Evolutionary conservation across 306 rosid species (phyloP).

Genomic region (cucumber (Cucumis sativus)): DNA sequence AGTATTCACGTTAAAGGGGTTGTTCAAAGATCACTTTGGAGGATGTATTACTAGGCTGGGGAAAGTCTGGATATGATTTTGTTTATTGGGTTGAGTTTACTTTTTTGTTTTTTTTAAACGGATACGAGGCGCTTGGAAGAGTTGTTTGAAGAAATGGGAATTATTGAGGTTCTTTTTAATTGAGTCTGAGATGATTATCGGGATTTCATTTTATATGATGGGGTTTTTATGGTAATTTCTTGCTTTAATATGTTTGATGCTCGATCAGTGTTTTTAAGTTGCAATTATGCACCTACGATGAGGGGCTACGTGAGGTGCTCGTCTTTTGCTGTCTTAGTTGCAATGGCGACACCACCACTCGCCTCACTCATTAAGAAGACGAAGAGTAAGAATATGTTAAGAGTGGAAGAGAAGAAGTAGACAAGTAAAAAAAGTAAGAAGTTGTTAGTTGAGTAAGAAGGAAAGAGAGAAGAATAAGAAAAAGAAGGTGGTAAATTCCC

Average conservation of each 20-base stretch:
- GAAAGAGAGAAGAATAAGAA: too few relatives aligned
- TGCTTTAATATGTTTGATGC: background rate
- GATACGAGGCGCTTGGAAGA: background rate
- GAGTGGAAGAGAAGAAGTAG: background rate
- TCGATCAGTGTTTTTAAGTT: background rate
- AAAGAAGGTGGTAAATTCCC: background rate
- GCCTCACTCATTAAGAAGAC: background rate
- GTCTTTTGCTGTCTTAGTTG: background rate
- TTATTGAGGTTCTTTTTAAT: background rate
- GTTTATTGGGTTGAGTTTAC: background rate
- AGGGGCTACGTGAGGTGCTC: background rate
- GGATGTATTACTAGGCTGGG: background rate
- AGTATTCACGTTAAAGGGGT: background rate
- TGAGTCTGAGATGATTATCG: background rate
- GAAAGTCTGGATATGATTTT: background rate
- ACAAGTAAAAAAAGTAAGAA: too few relatives aligned
- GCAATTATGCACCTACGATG: background rate
- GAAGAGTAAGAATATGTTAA: background rate
- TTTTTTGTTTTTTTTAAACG: too few relatives aligned
- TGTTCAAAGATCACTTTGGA: background rate
- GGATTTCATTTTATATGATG: background rate
- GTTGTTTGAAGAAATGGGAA: background rate
- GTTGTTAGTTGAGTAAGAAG: background rate
- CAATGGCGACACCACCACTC: background rate
- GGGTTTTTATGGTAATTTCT: background rate